Base-by-base conservation (phyloP, 441 rosid genomes). In the Isatis lusitanica region DNA sequence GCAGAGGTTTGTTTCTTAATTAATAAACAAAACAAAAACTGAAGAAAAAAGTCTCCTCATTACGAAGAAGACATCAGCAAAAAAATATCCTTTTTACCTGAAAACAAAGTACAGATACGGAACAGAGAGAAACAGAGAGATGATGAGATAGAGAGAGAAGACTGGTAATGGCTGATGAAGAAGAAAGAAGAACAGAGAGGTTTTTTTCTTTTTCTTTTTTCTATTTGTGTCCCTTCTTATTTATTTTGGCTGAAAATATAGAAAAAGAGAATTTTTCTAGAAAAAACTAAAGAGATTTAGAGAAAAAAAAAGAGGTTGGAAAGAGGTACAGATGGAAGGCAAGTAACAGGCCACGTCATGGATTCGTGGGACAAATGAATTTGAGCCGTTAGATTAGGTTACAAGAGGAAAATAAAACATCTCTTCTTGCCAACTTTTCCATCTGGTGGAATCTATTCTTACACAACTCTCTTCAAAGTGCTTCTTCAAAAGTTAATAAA, bases 401-500 rank as follows among this genome's bases (percentile, higher is more conserved):
- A 71, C 16, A 35, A 68, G 36, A n/a, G 12, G 8, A 62, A 51
- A 43, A n/a, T 17, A 31, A 47, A 35, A 73, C 66, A 66, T 38
- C 72, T 75, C 55, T 55, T 75, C 31, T 69, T 69, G 66, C 75
- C 40, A 70, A 76, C 76, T 71, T 70, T 77, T 36, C 73, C 68
- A 66, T 52, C 40, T 71, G 59, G 80, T 71, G 59, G 80, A 71
- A 77, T 77, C 73, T 77, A 77, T 77, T 77, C 80, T 77, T 59
- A 71, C 57, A 77, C 73, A 77, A 71, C 77, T 70, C 74, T 58
- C 65, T 75, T 68, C 57, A 50, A 67, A 50, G 56, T 63, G 59
- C 47, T 63, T 6, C 6, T 56, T 65, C 59, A 67, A 50, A 66
- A 58, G 47, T 43, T 51, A 26, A 43, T 11, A 15, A 24, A 15